Evolutionary conservation across 2,329 filamentous ascomycete genomes (phyloP), one percentile per base, ranked within the genome.

Genomic region (Chaetomium globosum): DNA sequence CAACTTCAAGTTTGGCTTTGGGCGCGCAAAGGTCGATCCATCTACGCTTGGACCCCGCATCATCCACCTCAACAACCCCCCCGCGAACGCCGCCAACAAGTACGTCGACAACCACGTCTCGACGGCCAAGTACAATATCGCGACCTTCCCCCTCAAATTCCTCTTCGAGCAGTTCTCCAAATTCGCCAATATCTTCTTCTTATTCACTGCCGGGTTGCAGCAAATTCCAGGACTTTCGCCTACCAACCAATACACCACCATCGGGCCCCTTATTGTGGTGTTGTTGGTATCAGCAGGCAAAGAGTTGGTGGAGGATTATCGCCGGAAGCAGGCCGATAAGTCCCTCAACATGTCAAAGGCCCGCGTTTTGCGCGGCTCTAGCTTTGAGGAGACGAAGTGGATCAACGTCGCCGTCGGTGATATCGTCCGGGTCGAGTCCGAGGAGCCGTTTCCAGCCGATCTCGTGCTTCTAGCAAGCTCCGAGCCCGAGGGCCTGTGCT

Each of bases 101-200:
- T 98, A 95, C 77, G 86, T 93, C 75, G 91, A 96, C 84, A 99
- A 99, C 76, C 93, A 98, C 77, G 90, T 99, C 68, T 98, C 94
- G 51, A 99, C 95, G 6, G 90, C 95, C 69, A 99, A 99, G 79
- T 99, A 99, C 85, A 99, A 98, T 77, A 73, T 92, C 74, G 83
- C 91, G 62, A 97, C 93, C 23, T 99, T 99, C 77, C 76, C 98
- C 21, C 95, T 95, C 59, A 99, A 99, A 78, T 99, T 99, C 79
- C 83, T 99, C 64, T 93, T 94, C 77, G 95, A 99, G 78, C 95
- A 99, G 77, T 99, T 99, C 80, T 97, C 93, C 67, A 99, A 97
- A 82, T 97, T 97, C 78, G 95, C 95, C 82, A 99, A 99, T 79
- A 80, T 99, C 74, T 99, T 99, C 83, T 99, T 99, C 90, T 86